Evolutionary conservation across 129 eudicot genomes (phyloP).

Genomic region (Saposhnikovia divaricata): DNA sequence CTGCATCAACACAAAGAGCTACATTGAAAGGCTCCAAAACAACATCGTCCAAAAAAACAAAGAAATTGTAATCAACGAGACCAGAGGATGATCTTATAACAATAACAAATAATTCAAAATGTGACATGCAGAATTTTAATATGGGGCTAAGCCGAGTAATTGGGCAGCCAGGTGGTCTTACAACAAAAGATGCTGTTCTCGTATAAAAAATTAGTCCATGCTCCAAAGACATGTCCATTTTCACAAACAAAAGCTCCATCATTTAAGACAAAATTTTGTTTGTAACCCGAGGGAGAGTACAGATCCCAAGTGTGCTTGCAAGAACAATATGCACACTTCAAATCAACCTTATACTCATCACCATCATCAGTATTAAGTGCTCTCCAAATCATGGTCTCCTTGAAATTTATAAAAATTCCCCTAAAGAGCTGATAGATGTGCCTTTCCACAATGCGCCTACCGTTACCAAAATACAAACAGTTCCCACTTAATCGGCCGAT

Average conservation of each 20-base stretch:
- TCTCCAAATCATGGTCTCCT: not conserved
- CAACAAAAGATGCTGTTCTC: no score
- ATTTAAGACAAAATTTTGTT: no score
- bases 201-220: slow-evolving; percentile 27
- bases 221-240: slow-evolving; percentile 97
- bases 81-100: no score
- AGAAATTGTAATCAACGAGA: no score
- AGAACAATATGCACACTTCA: slow-evolving; percentile 53
- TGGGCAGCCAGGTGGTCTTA: no score
- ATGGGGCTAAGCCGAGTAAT: no score
- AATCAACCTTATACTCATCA: slow-evolving; percentile 76
- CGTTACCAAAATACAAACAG: slow-evolving; percentile 67
- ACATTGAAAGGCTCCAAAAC: no score
- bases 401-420: not conserved
- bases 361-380: slow-evolving; percentile 12
- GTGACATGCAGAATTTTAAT: no score
- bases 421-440: not conserved
- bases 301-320: slow-evolving; percentile 66
- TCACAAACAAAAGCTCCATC: slow-evolving; percentile 73
- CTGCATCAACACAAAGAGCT: no score
- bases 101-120: no score
- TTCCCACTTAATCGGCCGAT: slow-evolving; percentile 54
- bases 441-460: slow-evolving; percentile 67
- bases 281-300: slow-evolving; percentile 77
- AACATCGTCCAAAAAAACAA: no score